phyloP scores from a whole-genome alignment of 1,139 yeast genomes.

The Sugiyamaella novakii region DNA sequence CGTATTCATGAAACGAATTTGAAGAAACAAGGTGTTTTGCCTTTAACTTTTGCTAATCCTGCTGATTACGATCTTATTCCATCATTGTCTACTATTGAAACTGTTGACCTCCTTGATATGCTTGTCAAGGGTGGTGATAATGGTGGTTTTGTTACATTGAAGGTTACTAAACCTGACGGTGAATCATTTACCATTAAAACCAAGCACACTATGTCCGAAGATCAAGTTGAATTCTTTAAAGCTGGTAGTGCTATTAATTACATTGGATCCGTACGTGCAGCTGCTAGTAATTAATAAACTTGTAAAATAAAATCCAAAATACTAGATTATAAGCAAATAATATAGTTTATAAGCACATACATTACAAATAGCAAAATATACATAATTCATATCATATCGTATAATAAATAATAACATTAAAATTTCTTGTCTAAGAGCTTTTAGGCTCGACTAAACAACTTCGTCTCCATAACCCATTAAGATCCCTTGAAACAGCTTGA shows the following conservation, averaged over 20 bases:
- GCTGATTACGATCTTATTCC: conserved; percentile 79
- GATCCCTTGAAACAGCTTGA: conserved; percentile 37
- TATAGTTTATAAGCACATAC: no score
- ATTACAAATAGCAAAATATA: not conserved
- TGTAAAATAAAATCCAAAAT: no score
- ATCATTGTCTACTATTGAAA: conserved; percentile 77
- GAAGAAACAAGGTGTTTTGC: conserved; percentile 96
- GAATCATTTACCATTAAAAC: conserved; percentile 67
- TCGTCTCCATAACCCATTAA: conserved; percentile 44
- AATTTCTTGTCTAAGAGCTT: conserved; percentile 15
- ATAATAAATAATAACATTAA: conserved; percentile 11
- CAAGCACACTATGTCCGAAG: conserved; percentile 95
- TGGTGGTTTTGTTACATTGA: conserved; percentile 74
- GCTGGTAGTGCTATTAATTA: conserved; percentile 96
- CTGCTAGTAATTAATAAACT: no score
- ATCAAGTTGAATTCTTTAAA: conserved; percentile 92
- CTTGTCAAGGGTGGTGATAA: conserved; percentile 79
- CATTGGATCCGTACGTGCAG: conserved; percentile 56
- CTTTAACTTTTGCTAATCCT: conserved; percentile 87
- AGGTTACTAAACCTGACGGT: conserved; percentile 77
- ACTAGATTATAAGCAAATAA: no score
- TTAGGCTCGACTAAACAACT: conserved; percentile 43
- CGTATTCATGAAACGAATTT: conserved; percentile 91
- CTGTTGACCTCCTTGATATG: conserved; percentile 77
- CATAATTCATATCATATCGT: not conserved